These are phyloP conservation scores for Cymbopogon citratus DNA, from an alignment of 176 grass and related monocot genomes.

Conservation along the genomic window DNA sequence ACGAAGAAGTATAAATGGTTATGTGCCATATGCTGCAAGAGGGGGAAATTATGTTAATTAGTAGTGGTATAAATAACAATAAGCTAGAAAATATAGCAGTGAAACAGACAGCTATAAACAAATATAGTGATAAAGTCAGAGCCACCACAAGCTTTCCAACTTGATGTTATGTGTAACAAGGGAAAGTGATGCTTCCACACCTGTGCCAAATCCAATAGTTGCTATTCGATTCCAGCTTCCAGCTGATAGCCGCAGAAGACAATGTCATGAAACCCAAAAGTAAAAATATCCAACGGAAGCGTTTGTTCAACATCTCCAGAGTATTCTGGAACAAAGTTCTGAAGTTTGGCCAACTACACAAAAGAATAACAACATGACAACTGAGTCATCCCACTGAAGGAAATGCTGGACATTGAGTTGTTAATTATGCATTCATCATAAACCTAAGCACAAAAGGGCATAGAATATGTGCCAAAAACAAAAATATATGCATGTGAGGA, in stretches of 20 bases:
- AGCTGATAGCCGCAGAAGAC: constrained; percentile 71
- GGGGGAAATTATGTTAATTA: background rate
- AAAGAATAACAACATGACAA: constrained; percentile 12
- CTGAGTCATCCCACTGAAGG: constrained; percentile 15
- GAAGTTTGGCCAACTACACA: constrained; percentile 66
- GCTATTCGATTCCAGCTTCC: constrained; percentile 82
- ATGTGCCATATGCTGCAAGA: constrained; percentile 89
- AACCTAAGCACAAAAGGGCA: background rate
- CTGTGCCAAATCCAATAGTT: constrained; percentile 99
- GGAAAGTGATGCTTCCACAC: constrained; percentile 38
- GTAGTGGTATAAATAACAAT: background rate
- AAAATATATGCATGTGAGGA: background rate
- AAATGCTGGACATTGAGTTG: background rate
- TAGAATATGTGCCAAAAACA: background rate
- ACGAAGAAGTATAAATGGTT: constrained; percentile 90
- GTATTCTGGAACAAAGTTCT: constrained; percentile 50
- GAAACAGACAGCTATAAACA: background rate
- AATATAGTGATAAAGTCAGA: background rate
- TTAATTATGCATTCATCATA: background rate
- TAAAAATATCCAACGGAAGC: constrained; percentile 68
- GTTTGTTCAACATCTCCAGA: constrained; percentile 60
- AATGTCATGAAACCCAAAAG: constrained; percentile 74
- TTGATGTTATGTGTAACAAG: background rate
- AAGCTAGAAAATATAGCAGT: background rate
- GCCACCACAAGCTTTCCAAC: background rate